Percentiles rank a stretch among this genome's conserved stretches.
phyloP scores from a whole-genome alignment of 305 asterid genomes.

The Galium porrigens region DNA sequence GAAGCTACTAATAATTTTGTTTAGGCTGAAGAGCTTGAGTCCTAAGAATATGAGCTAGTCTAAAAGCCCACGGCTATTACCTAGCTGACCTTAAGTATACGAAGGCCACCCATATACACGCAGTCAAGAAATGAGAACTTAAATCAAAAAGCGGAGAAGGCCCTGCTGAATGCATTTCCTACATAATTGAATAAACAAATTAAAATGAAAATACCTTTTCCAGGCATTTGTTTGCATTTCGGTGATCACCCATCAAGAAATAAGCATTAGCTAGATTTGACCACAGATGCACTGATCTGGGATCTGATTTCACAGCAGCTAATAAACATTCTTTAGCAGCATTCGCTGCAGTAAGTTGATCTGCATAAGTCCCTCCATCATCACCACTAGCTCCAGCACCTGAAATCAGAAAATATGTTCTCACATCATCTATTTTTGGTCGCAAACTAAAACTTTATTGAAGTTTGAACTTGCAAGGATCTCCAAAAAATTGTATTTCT shows the following conservation, averaged over 20 bases:
- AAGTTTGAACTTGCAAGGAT: constrained; percentile 1
- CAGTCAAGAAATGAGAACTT: background rate
- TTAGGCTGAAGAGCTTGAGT: background rate
- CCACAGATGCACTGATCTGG: constrained; percentile 84
- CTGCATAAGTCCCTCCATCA: constrained; percentile 30
- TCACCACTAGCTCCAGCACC: constrained; percentile 73
- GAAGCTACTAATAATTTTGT: background rate
- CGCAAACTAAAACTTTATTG: background rate
- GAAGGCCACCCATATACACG: background rate
- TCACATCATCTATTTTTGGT: background rate
- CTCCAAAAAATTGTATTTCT: background rate
- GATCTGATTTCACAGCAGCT: constrained; percentile 71
- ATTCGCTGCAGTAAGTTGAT: constrained; percentile 40
- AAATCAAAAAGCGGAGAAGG: background rate
- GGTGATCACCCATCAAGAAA: constrained; percentile 67
- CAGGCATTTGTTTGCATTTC: constrained; percentile 70
- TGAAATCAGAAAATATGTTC: constrained; percentile 14
- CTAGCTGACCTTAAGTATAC: background rate
- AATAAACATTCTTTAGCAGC: constrained; percentile 85
- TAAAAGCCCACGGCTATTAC: background rate
- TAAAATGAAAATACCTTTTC: constrained; percentile 45
- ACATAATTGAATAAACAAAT: background rate
- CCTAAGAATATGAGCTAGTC: background rate
- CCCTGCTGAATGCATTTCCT: background rate
- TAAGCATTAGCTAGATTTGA: constrained; percentile 77